Evolutionary conservation across 2,329 filamentous ascomycete genomes (phyloP).

Genomic region (Ceratocystiopsis minuta): DNA sequence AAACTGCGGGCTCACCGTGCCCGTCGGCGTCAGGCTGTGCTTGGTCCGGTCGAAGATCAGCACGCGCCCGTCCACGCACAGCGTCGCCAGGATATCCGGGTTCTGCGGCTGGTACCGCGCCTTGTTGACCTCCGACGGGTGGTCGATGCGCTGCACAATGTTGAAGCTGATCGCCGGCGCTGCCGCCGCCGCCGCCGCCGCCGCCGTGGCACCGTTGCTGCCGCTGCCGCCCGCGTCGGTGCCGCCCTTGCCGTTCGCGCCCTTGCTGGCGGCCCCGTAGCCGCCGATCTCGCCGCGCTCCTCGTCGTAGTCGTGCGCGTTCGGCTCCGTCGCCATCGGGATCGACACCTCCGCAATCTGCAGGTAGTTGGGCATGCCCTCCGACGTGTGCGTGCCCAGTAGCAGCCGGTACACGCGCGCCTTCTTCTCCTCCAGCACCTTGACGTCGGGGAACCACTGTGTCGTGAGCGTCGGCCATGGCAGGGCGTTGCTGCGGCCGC

Average conservation of each 20-base stretch:
- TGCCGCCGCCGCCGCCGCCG: neutral
- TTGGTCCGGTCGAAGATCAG: constrained; percentile 94
- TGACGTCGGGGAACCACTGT: constrained; percentile 94
- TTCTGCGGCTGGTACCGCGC: constrained; percentile 96
- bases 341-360: constrained; percentile 91
- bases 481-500: constrained; percentile 60
- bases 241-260: constrained; percentile 22
- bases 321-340: constrained; percentile 58
- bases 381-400: constrained; percentile 86
- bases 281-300: constrained; percentile 86
- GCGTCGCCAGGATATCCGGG: constrained; percentile 85
- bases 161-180: constrained; percentile 66
- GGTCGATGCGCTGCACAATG: constrained; percentile 89
- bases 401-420: constrained; percentile 77
- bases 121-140: constrained; percentile 95
- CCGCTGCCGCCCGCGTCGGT: constrained; percentile 24
- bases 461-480: constrained; percentile 96
- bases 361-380: constrained; percentile 71
- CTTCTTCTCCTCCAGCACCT: constrained; percentile 71
- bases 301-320: constrained; percentile 75
- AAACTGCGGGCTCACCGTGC: constrained; percentile 62
- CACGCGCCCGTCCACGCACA: constrained; percentile 72
- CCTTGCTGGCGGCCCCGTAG: constrained; percentile 45
- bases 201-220: constrained; percentile 30
- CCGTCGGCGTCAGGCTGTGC: constrained; percentile 61